Evolutionary conservation across 2,329 filamentous ascomycete genomes (phyloP), one percentile per base, ranked within the genome.

Genomic region (Parastagonospora nodorum): DNA sequence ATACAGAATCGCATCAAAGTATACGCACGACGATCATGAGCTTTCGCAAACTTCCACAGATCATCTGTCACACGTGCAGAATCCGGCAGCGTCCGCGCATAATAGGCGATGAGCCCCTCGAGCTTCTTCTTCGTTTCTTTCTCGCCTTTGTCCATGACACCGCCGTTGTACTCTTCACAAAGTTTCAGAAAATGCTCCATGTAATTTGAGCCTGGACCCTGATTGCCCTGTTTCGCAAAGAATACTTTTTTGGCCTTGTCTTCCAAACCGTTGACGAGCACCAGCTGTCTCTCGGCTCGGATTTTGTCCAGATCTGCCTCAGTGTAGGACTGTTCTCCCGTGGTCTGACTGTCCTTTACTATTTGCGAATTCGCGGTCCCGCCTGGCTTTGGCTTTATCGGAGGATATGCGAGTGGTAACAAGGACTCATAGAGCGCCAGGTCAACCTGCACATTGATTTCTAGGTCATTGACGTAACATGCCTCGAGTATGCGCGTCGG

Each of bases 141-240:
- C 42, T 80, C 77, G 44, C 89, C 84, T n/a, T 82, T 81, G 14
- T 89, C 86, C 53, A 90, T 85, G 10, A 94, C 86, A 28, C 92
- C 92, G 19, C 91, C 92, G 65, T 97, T 97, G 75, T 89, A 95
- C 11, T 88, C 83, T 69, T 97, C 92, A 66, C 92, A 97, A n/a
- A 87, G 80, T 60, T 88, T 85, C 41, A 99, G 77, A 61, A 93
- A 91, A n/a, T 85, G 80, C 33, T 85, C 82, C 53, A 97, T 79
- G 33, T 88, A 88, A 52, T 85, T 86, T 28, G 89, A 86, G 63
- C 90, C 87, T 42, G 85, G 83, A 2, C 87, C 83, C 69, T 96
- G 92, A 39, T 90, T 86, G 28, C 83, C 83, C 71, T 96, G 90
- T 72, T 95, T 84, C 12, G 88, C 87, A 66, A 96, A 94, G 73